phyloP scores from a whole-genome alignment of 169 alveolate genomes.

The Plasmodium berghei region DNA sequence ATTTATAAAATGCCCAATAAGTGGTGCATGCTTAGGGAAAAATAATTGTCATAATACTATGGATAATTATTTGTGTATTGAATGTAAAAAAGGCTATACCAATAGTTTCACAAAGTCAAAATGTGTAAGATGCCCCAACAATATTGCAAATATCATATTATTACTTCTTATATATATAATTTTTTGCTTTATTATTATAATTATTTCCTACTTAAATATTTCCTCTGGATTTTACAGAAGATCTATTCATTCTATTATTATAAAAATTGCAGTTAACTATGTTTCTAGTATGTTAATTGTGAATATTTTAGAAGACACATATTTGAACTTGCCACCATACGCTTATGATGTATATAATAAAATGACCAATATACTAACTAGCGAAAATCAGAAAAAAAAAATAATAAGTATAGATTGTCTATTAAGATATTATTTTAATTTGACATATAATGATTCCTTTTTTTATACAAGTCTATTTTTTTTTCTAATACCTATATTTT shows the following conservation, averaged over 20 bases:
- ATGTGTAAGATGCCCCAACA: conserved; percentile 85
- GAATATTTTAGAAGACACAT: conserved; percentile 80
- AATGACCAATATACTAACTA: conserved; percentile 42
- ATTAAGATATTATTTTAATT: conserved; percentile 79
- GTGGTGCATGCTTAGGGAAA: conserved; percentile 84
- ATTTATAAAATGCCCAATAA: conserved; percentile 87
- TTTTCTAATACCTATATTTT: conserved; percentile 81
- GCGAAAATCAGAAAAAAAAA: conserved; percentile 38
- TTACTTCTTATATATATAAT: conserved; percentile 79
- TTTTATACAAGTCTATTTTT: conserved; percentile 84
- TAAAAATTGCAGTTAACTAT: conserved; percentile 89
- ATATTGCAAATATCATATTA: conserved; percentile 73
- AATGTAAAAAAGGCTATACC: conserved; percentile 87
- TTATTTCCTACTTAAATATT: conserved; percentile 88
- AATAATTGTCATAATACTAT: conserved; percentile 85
- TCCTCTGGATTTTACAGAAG: conserved; percentile 89
- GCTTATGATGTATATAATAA: conserved; percentile 41
- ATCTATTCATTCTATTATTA: conserved; percentile 90
- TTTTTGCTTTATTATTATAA: conserved; percentile 83
- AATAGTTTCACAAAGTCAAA: conserved; percentile 83
- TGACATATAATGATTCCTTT: conserved; percentile 84
- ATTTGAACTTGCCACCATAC: conserved; percentile 79
- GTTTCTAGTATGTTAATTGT: conserved; percentile 85
- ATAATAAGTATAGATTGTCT: conserved; percentile 86
- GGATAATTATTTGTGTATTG: conserved; percentile 88